These are phyloP conservation scores for Farysia itapuensis DNA, from an alignment of 1,284 basidiomycete species.

Conservation along the genomic window DNA sequence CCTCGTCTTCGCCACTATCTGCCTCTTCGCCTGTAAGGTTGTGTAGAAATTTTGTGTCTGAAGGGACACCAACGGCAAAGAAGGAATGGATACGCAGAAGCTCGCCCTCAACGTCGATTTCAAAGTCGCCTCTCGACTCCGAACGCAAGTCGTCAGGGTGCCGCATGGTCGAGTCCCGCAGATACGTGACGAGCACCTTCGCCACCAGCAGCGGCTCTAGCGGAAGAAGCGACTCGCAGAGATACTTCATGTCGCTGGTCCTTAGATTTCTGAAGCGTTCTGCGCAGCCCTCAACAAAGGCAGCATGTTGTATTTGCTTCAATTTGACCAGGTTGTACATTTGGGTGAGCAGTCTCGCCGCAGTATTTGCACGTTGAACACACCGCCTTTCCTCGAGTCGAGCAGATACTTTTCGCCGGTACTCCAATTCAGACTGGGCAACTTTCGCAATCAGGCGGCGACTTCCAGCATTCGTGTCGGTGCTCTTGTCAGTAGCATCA, in stretches of 20 bases:
- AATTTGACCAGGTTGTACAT: conserved; percentile 10
- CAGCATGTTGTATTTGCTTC: conserved; percentile 4
- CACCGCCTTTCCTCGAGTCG: conserved; percentile 5
- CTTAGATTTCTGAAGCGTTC: conserved; percentile 13
- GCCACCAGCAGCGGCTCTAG: conserved; percentile 6
- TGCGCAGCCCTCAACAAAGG: conserved; percentile 12
- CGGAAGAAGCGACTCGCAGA: conserved; percentile 10
- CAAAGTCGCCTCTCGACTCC: too few species aligned
- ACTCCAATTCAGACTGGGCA: conserved; percentile 15
- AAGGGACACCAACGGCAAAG: too few species aligned
- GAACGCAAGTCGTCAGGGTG: background rate
- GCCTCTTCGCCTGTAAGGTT: too few species aligned
- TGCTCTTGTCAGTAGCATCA: background rate
- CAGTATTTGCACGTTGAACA: conserved; percentile 14
- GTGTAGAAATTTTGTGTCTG: too few species aligned
- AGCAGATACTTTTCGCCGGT: conserved; percentile 7
- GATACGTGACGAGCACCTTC: conserved; percentile 4
- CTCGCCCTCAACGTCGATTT: too few species aligned
- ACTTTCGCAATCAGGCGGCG: conserved; percentile 10
- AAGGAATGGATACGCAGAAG: too few species aligned
- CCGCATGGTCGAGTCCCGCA: conserved; percentile 1
- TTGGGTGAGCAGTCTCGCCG: conserved; percentile 10
- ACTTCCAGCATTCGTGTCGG: conserved; percentile 3
- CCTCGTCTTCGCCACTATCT: too few species aligned
- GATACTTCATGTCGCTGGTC: conserved; percentile 3